Conservation (phyloP, 2,329 filamentous ascomycete genomes). For the Colletotrichum orchidophilum region DNA sequence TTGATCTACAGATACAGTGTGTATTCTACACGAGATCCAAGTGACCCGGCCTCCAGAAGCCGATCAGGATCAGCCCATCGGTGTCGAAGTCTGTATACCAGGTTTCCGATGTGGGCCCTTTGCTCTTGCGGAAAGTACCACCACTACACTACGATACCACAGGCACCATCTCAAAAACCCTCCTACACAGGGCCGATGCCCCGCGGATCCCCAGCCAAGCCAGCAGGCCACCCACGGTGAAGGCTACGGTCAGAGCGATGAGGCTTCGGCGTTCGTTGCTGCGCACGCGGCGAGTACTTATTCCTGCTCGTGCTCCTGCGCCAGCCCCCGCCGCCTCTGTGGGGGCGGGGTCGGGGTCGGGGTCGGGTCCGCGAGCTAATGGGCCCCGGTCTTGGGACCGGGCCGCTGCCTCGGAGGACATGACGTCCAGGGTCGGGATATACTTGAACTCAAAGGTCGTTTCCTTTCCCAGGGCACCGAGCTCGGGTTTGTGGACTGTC, state of each 20-base stretch:
- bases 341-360: conserved; percentile 35
- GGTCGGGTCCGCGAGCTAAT: conserved; percentile 37
- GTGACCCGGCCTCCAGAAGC: background rate
- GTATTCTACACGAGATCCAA: conserved; percentile 4
- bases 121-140: background rate
- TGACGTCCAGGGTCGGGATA: conserved; percentile 58
- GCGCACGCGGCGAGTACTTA: conserved; percentile 40
- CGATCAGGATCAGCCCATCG: conserved; percentile 10
- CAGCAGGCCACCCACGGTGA: conserved; percentile 39
- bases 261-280: conserved; percentile 49
- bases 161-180: conserved; percentile 1
- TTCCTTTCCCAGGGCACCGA: conserved; percentile 68
- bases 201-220: conserved; percentile 39
- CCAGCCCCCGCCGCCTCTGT: background rate
- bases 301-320: conserved; percentile 35
- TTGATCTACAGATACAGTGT: conserved; percentile 23
- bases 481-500: conserved; percentile 68
- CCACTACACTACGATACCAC: background rate
- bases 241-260: conserved; percentile 52
- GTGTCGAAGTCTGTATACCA: background rate
- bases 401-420: conserved; percentile 43
- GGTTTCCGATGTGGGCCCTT: background rate
- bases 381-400: background rate
- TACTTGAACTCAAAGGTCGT: conserved; percentile 78
- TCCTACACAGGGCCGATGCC: conserved; percentile 21